A percentile compares a stretch with the other conserved stretches of the same genome.
phyloP scores from a whole-genome alignment of 345 rosid species.

The Iberis pinnata region DNA sequence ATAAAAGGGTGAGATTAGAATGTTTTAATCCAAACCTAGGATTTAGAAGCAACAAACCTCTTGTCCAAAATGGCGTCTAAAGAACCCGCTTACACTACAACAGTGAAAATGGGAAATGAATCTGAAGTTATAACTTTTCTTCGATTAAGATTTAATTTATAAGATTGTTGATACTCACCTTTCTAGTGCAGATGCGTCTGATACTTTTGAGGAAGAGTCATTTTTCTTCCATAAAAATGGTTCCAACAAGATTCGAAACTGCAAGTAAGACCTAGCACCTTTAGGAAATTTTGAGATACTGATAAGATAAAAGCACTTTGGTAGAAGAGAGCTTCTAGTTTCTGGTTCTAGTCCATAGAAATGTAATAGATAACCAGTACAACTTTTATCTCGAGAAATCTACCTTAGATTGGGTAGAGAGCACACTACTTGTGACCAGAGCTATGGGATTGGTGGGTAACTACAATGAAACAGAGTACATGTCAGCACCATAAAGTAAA shows the following conservation, averaged over 20 bases:
- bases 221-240: conserved; percentile 72
- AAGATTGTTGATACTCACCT: too few species aligned
- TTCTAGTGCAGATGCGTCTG: conserved; percentile 36
- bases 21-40: conserved; percentile 8
- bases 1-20: conserved; percentile 3
- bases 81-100: conserved; percentile 69
- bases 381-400: conserved; percentile 20
- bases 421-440: conserved; percentile 54
- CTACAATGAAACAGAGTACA: conserved; percentile 34
- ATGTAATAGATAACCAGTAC: neutral
- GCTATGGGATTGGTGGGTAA: conserved; percentile 73
- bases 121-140: neutral
- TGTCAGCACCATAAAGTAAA: conserved; percentile 10
- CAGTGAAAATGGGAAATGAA: conserved; percentile 15
- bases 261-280: conserved; percentile 23
- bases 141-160: neutral
- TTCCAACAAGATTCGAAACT: conserved; percentile 63
- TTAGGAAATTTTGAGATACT: neutral
- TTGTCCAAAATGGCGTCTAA: conserved; percentile 74
- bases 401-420: conserved; percentile 84
- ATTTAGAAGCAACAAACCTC: conserved; percentile 47
- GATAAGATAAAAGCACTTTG: conserved; percentile 4
- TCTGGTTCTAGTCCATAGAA: neutral
- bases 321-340: conserved; percentile 4
- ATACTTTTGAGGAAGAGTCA: conserved; percentile 32